phyloP scores from a whole-genome alignment of 2,329 filamentous ascomycete species.

The Hirsutella thompsonii region DNA sequence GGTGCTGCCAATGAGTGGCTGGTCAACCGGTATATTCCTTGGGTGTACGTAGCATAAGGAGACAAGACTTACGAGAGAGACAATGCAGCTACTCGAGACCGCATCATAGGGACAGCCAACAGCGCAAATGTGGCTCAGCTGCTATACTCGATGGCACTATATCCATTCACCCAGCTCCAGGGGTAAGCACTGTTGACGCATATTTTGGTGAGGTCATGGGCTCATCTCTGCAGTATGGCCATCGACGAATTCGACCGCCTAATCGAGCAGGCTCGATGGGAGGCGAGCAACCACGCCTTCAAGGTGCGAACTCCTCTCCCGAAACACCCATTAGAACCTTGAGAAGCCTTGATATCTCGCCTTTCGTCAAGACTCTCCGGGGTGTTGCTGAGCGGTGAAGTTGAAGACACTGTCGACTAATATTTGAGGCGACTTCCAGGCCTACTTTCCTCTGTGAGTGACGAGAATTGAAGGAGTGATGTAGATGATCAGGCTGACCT shows the following conservation, averaged over 20 bases:
- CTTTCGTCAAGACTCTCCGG: background rate
- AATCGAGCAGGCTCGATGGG: slow-evolving; percentile 39
- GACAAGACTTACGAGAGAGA: background rate
- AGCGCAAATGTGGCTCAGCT: slow-evolving; percentile 40
- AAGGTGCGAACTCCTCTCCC: slow-evolving; percentile 30
- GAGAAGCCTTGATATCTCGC: too few species aligned
- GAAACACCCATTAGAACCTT: too few species aligned
- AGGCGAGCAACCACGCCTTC: slow-evolving; percentile 38
- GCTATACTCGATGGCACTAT: slow-evolving; percentile 41
- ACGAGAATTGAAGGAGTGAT: background rate
- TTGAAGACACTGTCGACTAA: background rate
- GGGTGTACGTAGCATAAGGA: background rate
- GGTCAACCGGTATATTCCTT: slow-evolving; percentile 44
- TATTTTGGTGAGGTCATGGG: background rate
- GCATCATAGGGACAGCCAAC: slow-evolving; percentile 40
- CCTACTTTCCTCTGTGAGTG: slow-evolving; percentile 49
- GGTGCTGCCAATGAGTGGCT: slow-evolving; percentile 55
- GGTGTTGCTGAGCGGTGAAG: background rate
- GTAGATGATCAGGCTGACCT: background rate
- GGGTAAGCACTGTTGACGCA: slow-evolving; percentile 22
- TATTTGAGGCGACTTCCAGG: slow-evolving; percentile 20
- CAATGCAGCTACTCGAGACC: slow-evolving; percentile 32
- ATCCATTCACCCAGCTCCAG: slow-evolving; percentile 39
- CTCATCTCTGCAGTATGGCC: slow-evolving; percentile 32
- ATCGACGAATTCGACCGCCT: slow-evolving; percentile 44